These are phyloP conservation scores for Rhodotorula toruloides DNA, from an alignment of 768 basidiomycete genomes.

Conservation along the genomic window DNA sequence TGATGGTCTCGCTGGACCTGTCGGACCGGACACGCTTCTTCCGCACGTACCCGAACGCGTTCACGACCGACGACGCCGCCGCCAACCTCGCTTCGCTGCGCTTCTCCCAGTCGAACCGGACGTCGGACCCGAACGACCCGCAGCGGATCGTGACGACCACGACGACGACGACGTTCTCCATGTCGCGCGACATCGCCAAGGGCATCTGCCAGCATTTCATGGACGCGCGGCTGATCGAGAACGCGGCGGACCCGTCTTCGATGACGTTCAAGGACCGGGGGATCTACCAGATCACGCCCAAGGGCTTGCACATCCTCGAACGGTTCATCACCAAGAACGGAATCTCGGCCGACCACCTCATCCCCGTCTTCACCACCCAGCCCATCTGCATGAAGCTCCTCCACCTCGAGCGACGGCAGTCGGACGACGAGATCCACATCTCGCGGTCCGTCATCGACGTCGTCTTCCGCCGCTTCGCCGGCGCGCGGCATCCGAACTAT, in stretches of 20 bases:
- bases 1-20: conserved; percentile 87
- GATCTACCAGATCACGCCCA: conserved; percentile 89
- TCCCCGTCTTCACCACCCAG: conserved; percentile 79
- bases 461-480: conserved; percentile 80
- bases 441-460: conserved; percentile 88
- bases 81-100: conserved; percentile 89
- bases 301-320: conserved; percentile 96
- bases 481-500: conserved; percentile 79
- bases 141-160: conserved; percentile 97
- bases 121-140: conserved; percentile 96
- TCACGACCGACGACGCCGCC: conserved; percentile 89
- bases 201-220: conserved; percentile 99
- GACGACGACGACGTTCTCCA: conserved; percentile 97
- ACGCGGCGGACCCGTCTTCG: conserved; percentile 81
- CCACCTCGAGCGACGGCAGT: conserved; percentile 84
- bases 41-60: conserved; percentile 86
- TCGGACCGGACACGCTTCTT: conserved; percentile 91
- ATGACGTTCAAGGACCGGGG: conserved; percentile 96
- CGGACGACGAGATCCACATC: conserved; percentile 96
- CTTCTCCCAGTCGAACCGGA: conserved; percentile 97
- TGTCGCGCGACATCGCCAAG: conserved; percentile 99
- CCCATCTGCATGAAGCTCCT: conserved; percentile 97
- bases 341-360: conserved; percentile 87
- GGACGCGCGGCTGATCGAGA: conserved; percentile 96
- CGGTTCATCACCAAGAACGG: conserved; percentile 99